Evolutionary conservation across 768 basidiomycete genomes (phyloP), one percentile per base, ranked within the genome.

Genomic region (Boletus insuetus): DNA sequence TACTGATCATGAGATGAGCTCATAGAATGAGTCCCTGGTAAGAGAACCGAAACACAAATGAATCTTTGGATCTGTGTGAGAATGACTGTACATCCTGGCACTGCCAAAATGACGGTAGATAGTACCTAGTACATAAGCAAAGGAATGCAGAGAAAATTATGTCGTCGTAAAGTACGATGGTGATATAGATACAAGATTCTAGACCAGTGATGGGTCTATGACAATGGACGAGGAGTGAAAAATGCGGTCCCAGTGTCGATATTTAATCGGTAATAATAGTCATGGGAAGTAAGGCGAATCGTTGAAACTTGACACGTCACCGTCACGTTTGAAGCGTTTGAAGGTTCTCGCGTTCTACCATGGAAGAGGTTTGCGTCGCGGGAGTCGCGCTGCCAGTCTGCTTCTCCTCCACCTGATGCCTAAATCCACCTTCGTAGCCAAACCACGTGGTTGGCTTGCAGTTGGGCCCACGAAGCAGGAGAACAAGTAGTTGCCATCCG

Each of bases 391-490:
- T 45, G 19, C 14, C 49, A 16, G 12, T 20, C 31, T 53, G 52
- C 40, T 51, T 55, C 24, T 37, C 51, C n/a, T 57, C 53, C 29
- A 17, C 19, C 11, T 48, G 32, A 12, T 44, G 44, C n/a, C 48
- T 65, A 17, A 77, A 52, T 11, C 84, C 84, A 19, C 84, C 84
- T 61, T 84, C 76, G 59, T 80, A 86, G 17, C 86, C 84, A 64
- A 86, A 74, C 85, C 85, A 86, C 38, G 62, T 58, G 46, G 55
- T 52, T 49, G 76, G 67, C 39, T 61, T 53, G 53, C 66, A 72
- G 51, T 69, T 58, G 14, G 77, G 77, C 0, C 77, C 77, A 35
- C 75, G 66, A 16, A 69, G 60, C n/a, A 73, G 54, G 14, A 77
- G 69, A 9, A 77, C 51, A 7, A 72, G 20, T 1, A 78, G 20